These are phyloP conservation scores for Wallacemonas sp. DNA, from an alignment of 208 protist species.

Conservation along the genomic window DNA sequence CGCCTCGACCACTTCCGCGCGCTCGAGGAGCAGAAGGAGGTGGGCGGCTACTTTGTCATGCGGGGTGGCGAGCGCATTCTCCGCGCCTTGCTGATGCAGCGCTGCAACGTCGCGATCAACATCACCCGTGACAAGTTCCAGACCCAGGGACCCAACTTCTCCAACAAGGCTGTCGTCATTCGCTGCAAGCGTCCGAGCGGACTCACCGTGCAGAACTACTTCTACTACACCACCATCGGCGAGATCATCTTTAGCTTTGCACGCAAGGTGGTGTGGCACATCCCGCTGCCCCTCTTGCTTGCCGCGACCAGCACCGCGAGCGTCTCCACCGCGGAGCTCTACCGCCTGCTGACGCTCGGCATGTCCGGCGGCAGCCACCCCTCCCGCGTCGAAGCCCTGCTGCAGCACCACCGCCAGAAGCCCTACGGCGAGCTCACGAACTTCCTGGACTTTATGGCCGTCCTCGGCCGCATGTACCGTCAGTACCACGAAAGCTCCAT, in stretches of 20 bases:
- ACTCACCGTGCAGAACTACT: conserved; percentile 92
- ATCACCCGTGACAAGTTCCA: conserved; percentile 89
- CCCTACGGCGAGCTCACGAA: conserved; percentile 73
- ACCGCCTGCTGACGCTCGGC: conserved; percentile 68
- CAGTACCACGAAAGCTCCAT: conserved; percentile 68
- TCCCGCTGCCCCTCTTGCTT: conserved; percentile 79
- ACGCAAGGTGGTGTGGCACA: conserved; percentile 84
- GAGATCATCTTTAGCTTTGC: conserved; percentile 89
- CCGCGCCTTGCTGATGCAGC: conserved; percentile 95
- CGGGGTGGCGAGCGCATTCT: conserved; percentile 98
- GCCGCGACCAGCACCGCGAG: conserved; percentile 61
- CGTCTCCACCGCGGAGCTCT: conserved; percentile 58
- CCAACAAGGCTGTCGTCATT: conserved; percentile 94
- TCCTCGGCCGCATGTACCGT: conserved; percentile 84
- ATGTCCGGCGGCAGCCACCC: conserved; percentile 52
- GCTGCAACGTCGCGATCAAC: conserved; percentile 95
- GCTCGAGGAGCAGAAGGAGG: conserved; percentile 94
- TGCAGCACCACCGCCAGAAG: conserved; percentile 87
- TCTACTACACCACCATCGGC: conserved; percentile 96
- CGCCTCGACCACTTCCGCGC: conserved; percentile 74
- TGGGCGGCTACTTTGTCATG: conserved; percentile 99
- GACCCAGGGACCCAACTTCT: conserved; percentile 94
- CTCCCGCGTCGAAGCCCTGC: conserved; percentile 81
- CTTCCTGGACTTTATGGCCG: conserved; percentile 76
- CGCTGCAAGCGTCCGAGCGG: conserved; percentile 95